Base-by-base conservation (phyloP, 1,139 yeast species). In the Hansenula anomala region DNA sequence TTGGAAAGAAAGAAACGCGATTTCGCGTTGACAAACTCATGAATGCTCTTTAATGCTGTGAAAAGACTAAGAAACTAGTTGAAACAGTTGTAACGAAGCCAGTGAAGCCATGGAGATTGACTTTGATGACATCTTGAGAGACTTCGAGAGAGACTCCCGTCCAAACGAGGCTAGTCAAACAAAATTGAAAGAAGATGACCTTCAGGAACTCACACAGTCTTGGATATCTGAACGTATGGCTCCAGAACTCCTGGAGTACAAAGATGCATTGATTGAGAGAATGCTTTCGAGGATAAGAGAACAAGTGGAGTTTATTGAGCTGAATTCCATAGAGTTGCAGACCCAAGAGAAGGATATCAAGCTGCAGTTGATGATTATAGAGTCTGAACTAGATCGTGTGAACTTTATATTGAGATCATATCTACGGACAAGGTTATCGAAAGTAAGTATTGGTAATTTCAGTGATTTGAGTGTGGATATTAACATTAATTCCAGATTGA, bases 191-290 rank as follows among this genome's bases (percentile, higher is more conserved):
- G 45, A 58, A 20, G 46, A 57, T 17, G 72, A 70, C 60, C 52
- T 67, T 42, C 56, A 63, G 29, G 62, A 61, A 30, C 64, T 89
- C 30, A 68, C 75, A n/a, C 71, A 69, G 28, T 77, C 80, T 3
- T 90, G 96, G 97, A 62, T 85, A 29, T 76, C 83, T 40, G 98
- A 92, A 58, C 69, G 96, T 41, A 78, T 79, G 73, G 71, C 94
- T 0, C 97, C 97, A 0, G 96, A 86, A 43, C 60, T 92, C 13
- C 65, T 90, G 28, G 86, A 83, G 0, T 90, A 83, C 55, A 79
- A 87, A 45, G 72, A 71, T 19, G 66, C 61, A 2, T 63, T 89
- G 27, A 58, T 92, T 54, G 72, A 71, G 9, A 62, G 79, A 31
- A 71, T 85, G 15, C 61, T 88, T 45, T 61, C 60, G 1, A 69